Evolutionary conservation across 2,329 filamentous ascomycete species (phyloP).

Genomic region (Zalaria obscura): DNA sequence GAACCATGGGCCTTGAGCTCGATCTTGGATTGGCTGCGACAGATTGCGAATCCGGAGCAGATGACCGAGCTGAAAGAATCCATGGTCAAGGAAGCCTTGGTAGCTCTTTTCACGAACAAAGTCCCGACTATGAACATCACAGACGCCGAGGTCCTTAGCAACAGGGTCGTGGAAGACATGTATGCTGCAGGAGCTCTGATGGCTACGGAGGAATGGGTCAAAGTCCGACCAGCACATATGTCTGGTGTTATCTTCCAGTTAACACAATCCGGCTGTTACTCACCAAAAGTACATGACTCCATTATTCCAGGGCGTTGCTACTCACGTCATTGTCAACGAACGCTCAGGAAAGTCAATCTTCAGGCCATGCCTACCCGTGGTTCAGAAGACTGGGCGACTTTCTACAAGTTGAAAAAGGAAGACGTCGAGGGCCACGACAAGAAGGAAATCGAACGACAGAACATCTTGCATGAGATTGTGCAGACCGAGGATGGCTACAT

Average conservation of each 20-base stretch:
- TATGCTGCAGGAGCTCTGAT: constrained; percentile 62
- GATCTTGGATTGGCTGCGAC: constrained; percentile 75
- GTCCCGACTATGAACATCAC: constrained; percentile 98
- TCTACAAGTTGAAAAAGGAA: constrained; percentile 71
- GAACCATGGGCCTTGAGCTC: constrained; percentile 90
- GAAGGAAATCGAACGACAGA: constrained; percentile 87
- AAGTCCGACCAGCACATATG: constrained; percentile 66
- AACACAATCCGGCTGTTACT: constrained; percentile 83
- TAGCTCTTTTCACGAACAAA: constrained; percentile 82
- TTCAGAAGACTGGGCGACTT: constrained; percentile 71
- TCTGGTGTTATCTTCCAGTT: constrained; percentile 89
- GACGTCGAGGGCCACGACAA: constrained; percentile 56
- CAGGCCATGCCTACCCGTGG: constrained; percentile 57
- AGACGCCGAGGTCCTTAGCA: constrained; percentile 78
- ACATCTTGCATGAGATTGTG: constrained; percentile 89
- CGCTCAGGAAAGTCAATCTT: constrained; percentile 85
- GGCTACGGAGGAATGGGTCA: constrained; percentile 94
- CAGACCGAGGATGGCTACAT: constrained; percentile 87
- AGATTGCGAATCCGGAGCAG: constrained; percentile 62
- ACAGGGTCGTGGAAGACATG: constrained; percentile 67
- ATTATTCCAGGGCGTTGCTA: constrained; percentile 67
- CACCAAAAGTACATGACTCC: constrained; percentile 63
- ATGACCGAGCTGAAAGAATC: constrained; percentile 77
- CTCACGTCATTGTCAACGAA: constrained; percentile 84
- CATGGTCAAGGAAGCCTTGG: constrained; percentile 72